phyloP scores from a whole-genome alignment of 2,329 filamentous ascomycete species.

The Talaromyces rugulosus region DNA sequence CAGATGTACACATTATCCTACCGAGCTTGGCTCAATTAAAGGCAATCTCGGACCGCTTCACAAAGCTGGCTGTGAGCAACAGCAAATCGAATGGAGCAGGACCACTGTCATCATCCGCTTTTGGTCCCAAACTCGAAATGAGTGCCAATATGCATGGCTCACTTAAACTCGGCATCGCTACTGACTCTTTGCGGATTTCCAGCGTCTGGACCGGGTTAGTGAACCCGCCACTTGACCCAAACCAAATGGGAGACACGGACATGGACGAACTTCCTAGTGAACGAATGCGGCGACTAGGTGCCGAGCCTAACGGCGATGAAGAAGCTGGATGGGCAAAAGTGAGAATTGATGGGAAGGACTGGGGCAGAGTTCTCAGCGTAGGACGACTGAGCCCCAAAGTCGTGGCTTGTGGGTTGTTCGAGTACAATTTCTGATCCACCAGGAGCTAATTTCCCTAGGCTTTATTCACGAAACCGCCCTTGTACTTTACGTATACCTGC shows the following conservation, averaged over 20 bases:
- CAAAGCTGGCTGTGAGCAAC: slow-evolving; percentile 63
- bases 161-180: slow-evolving; percentile 72
- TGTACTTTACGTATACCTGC: slow-evolving; percentile 45
- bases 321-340: slow-evolving; percentile 86
- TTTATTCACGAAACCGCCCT: slow-evolving; percentile 44
- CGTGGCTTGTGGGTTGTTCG: slow-evolving; percentile 67
- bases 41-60: slow-evolving; percentile 91
- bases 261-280: slow-evolving; percentile 79
- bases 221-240: slow-evolving; percentile 82
- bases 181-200: slow-evolving; percentile 78
- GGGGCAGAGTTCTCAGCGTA: slow-evolving; percentile 90
- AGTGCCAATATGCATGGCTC: slow-evolving; percentile 93
- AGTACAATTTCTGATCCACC: not conserved
- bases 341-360: slow-evolving; percentile 87
- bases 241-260: slow-evolving; percentile 60
- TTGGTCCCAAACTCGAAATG: slow-evolving; percentile 68
- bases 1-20: slow-evolving; percentile 89
- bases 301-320: slow-evolving; percentile 55
- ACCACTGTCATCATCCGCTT: slow-evolving; percentile 18
- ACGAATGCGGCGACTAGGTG: slow-evolving; percentile 60
- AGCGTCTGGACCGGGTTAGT: slow-evolving; percentile 80
- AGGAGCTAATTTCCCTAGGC: slow-evolving; percentile 21
- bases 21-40: slow-evolving; percentile 86
- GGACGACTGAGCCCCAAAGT: slow-evolving; percentile 84
- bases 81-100: slow-evolving; percentile 26